A percentile compares a stretch with the other conserved stretches of the same genome.
phyloP scores from a whole-genome alignment of 2,329 filamentous ascomycete species.

The Pestalotiopsis fici region DNA sequence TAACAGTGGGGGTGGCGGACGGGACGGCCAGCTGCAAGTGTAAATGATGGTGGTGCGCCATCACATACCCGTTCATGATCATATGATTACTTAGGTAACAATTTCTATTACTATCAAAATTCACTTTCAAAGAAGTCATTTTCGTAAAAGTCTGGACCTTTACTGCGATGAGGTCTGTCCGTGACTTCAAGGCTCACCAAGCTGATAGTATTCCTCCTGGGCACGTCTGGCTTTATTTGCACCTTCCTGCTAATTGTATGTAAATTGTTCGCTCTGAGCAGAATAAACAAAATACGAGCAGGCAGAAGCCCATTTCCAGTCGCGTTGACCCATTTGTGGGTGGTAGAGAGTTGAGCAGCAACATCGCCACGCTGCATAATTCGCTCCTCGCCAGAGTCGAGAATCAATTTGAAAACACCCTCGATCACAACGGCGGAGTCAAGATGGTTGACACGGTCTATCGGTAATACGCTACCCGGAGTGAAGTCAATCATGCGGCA shows the following conservation, averaged over 20 bases:
- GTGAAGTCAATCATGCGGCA: constrained; percentile 22
- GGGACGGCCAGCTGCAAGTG: too few relatives aligned
- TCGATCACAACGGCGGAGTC: constrained; percentile 21
- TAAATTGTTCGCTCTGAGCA: constrained; percentile 11
- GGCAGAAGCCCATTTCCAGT: constrained; percentile 14
- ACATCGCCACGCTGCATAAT: constrained; percentile 19
- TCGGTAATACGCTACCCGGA: constrained; percentile 10
- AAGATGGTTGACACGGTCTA: constrained; percentile 15
- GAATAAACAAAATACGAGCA: constrained; percentile 13
- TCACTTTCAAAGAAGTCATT: too few relatives aligned
- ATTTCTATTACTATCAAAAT: too few relatives aligned
- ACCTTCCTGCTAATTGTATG: constrained; percentile 6
- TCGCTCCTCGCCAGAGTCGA: constrained; percentile 20
- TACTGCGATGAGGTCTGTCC: too few relatives aligned
- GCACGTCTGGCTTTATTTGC: constrained; percentile 3
- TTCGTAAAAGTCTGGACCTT: too few relatives aligned
- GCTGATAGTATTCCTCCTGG: too few relatives aligned
- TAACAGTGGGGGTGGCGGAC: too few relatives aligned
- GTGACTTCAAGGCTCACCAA: too few relatives aligned
- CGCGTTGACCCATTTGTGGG: constrained; percentile 17
- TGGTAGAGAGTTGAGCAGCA: constrained; percentile 10
- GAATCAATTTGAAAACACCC: constrained; percentile 15
- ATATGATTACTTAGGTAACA: too few relatives aligned
- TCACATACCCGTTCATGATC: too few relatives aligned
- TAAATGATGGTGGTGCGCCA: too few relatives aligned